Evolutionary conservation across 1,284 basidiomycete species (phyloP), one percentile per base, ranked within the genome.

Genomic region (Ustilago xerochloae): DNA sequence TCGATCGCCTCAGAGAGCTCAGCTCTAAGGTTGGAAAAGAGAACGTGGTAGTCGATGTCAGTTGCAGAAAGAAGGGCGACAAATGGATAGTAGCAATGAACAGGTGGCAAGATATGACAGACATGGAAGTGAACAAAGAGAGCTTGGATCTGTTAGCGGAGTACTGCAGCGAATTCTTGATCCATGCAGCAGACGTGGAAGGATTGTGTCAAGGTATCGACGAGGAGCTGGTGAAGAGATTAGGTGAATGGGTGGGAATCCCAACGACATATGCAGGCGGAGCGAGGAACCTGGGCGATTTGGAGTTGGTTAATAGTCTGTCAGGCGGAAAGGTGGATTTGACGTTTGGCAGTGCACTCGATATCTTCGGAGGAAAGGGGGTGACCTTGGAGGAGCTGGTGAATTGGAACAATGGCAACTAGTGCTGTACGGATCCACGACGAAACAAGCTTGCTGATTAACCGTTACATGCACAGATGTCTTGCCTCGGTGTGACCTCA

Each of bases 31-130:
- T 95, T 3, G 93, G 93, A 0, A 93, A 90, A 85, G 92, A 96
- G n/a, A 89, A 86, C 20, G 88, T 99, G 2, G 95, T 99, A 1
- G 91, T 99, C 12, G 97, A 99, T 82, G 91, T 99, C 49, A 97
- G 96, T 84, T 99, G 97, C 86, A 90, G 96, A 20, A 89, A 89
- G 77, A 87, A 89, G 80, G 91, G 87, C 13, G 86, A 89, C 35
- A 90, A 87, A 72, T 99, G 97, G 97, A 88, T 94, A 35, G 92
- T 99, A 7, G 95, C 97, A 0, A 98, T 97, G 94, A 97, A 99
- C 86, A 93, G 94, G 81, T 99, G 97, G 97, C 95, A 97, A 85
- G 91, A 92, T 61, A 89, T 97, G 56, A 98, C 97, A 0, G 93
- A 98, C 80, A 93, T 94, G 90, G 91, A 92, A 80, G 92, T 99